Evolutionary conservation across 2,329 filamentous ascomycete genomes (phyloP).

Genomic region (Pseudopyricularia javanii): DNA sequence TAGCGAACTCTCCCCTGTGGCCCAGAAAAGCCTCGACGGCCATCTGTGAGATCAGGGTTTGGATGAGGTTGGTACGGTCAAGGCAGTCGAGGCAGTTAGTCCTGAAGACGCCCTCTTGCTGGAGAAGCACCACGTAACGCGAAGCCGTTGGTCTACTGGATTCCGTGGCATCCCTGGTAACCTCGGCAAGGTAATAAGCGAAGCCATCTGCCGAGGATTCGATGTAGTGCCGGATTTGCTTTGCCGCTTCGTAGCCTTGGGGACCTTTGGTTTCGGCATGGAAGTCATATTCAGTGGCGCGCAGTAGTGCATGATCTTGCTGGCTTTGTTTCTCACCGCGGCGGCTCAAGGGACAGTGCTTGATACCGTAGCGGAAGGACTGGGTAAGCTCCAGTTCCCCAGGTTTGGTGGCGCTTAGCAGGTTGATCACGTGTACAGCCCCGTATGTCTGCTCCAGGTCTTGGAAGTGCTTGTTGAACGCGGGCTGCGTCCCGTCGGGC

Average conservation of each 20-base stretch:
- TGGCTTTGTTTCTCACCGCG: conserved; percentile 39
- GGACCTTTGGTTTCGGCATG: conserved; percentile 86
- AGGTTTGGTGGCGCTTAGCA: conserved; percentile 81
- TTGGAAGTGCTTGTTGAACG: conserved; percentile 91
- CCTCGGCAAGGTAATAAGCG: conserved; percentile 80
- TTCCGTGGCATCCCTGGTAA: conserved; percentile 43
- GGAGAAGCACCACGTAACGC: conserved; percentile 55
- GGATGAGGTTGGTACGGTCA: conserved; percentile 89
- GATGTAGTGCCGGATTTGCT: conserved; percentile 67
- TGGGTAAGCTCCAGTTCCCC: conserved; percentile 75
- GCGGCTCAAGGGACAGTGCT: conserved; percentile 58
- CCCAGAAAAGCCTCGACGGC: conserved; percentile 73
- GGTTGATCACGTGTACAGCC: conserved; percentile 81
- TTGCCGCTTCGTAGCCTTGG: conserved; percentile 82
- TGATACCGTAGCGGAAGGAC: conserved; percentile 68
- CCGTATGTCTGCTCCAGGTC: conserved; percentile 79
- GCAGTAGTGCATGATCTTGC: conserved; percentile 60
- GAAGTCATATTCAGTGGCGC: conserved; percentile 86
- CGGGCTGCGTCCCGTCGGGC: conserved; percentile 79
- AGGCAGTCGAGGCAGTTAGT: conserved; percentile 95
- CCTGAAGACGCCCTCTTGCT: conserved; percentile 90
- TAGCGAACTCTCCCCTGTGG: conserved; percentile 57
- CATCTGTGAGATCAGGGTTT: conserved; percentile 92
- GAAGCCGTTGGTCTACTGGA: conserved; percentile 16
- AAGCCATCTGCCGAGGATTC: conserved; percentile 73